Percentiles rank a stretch among this genome's conserved stretches.
phyloP scores from a whole-genome alignment of 768 basidiomycete species.

The Suillus spraguei region DNA sequence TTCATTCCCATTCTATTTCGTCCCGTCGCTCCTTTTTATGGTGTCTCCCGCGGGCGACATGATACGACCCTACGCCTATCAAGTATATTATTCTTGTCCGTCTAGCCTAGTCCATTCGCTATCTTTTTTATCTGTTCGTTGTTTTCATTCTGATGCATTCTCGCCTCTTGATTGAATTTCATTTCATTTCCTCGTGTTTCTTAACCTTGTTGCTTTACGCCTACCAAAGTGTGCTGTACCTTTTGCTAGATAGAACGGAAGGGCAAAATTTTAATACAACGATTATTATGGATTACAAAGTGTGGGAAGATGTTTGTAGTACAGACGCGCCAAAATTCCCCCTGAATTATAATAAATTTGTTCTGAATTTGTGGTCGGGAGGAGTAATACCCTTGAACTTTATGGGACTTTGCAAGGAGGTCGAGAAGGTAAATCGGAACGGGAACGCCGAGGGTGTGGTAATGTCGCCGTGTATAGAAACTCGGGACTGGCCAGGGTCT shows the following conservation, averaged over 20 bases:
- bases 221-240: background rate
- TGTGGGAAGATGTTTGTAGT: background rate
- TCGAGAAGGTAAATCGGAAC: conserved; percentile 5
- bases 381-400: background rate
- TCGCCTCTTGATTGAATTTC: background rate
- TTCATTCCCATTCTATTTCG: conserved; percentile 7
- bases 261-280: background rate
- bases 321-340: background rate
- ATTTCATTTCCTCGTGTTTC: background rate
- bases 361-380: background rate
- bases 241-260: conserved; percentile 7
- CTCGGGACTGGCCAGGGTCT: background rate
- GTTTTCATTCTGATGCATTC: background rate
- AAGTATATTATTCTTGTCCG: background rate
- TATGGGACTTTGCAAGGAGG: conserved; percentile 6
- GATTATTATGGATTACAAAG: background rate
- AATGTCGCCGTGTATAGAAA: conserved; percentile 8
- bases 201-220: background rate
- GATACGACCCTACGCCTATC: background rate
- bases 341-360: conserved; percentile 6
- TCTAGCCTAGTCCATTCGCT: background rate
- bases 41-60: background rate
- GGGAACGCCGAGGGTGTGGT: background rate
- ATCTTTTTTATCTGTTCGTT: conserved; percentile 4
- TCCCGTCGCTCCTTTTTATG: background rate